Base-by-base conservation (phyloP, 2,329 filamentous ascomycete species). In the Mycosphaerelloides madeirae region DNA sequence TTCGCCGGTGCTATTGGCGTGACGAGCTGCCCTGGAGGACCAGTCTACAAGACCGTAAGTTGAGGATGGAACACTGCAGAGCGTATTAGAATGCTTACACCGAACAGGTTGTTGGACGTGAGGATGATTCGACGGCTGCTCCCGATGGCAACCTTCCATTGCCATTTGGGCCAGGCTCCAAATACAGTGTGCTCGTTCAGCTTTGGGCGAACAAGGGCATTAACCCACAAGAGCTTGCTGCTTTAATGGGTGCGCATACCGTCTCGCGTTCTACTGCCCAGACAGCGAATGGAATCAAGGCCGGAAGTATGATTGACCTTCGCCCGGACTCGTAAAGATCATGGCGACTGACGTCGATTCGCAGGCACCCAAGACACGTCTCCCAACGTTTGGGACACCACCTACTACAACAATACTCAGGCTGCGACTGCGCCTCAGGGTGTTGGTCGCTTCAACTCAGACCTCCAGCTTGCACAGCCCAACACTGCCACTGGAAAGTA, bases 191-290 rank as follows among this genome's bases (percentile, higher is more conserved):
- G 13, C 64, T 77, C 29, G 67, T 78, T 44, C 50, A 61, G 3
- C 64, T 75, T 5, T 79, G 78, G 57, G 49, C 56, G 20, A 66
- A 66, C 49, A 78, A 78, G 62, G 74, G 74, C 2, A 72, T 79
- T 61, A 63, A 63, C 9, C 59, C 73, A 1, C 58, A 60, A 20
- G 76, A 77, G 44, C 68, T 79, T 3, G 70, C 74, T 2, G 76
- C 77, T 0, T 70, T 80, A 1, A 55, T 80, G 3, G 77, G 77
- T 40, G 76, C 77, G 0, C 77, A 80, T 58, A 70, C 71, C 3
- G 64, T 69, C 6, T 69, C 72, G 7, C 68, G 64, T 50, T 74
- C 79, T 54, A 67, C 65, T 39, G 58, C 66, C 13, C 44, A 56
- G 33, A 40, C 46, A 31, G 29, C 41, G 31, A 50, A 57, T 37